Conservation (phyloP, 2,329 filamentous ascomycete species). For the Orbilia javanica region DNA sequence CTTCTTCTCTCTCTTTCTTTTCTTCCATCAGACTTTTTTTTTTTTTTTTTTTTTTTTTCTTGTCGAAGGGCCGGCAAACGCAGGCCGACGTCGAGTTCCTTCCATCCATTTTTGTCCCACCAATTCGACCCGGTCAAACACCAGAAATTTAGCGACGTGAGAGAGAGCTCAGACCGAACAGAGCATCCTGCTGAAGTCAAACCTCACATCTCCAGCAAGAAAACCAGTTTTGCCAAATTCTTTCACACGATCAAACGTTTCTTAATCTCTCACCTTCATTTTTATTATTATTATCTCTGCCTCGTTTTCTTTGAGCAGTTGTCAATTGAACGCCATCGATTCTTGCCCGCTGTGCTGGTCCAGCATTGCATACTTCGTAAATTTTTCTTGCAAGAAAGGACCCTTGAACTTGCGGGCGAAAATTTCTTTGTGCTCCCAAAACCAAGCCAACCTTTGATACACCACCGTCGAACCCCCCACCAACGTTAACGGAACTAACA, state of each 20-base stretch:
- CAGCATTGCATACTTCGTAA: too few relatives aligned
- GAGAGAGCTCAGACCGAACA: constrained; percentile 8
- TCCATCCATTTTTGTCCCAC: constrained; percentile 20
- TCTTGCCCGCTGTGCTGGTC: not conserved
- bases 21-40: constrained; percentile 24
- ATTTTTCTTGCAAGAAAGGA: too few relatives aligned
- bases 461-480: not conserved
- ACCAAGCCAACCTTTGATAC: not conserved
- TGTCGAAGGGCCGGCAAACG: constrained; percentile 7
- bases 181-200: not conserved
- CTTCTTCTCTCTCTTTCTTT: too few relatives aligned
- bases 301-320: not conserved
- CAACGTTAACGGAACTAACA: not conserved
- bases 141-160: constrained; percentile 1
- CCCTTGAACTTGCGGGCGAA: constrained; percentile 5
- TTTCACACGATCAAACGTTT: not conserved
- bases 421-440: constrained; percentile 35
- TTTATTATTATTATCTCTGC: too few relatives aligned
- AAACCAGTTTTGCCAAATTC: not conserved
- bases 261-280: too few relatives aligned
- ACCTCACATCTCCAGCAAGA: not conserved
- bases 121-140: not conserved
- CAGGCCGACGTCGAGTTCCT: constrained; percentile 15
- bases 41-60: constrained; percentile 18
- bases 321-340: not conserved